phyloP scores from a whole-genome alignment of 1,139 yeast species.

The Blastobotrys ciferrii region DNA sequence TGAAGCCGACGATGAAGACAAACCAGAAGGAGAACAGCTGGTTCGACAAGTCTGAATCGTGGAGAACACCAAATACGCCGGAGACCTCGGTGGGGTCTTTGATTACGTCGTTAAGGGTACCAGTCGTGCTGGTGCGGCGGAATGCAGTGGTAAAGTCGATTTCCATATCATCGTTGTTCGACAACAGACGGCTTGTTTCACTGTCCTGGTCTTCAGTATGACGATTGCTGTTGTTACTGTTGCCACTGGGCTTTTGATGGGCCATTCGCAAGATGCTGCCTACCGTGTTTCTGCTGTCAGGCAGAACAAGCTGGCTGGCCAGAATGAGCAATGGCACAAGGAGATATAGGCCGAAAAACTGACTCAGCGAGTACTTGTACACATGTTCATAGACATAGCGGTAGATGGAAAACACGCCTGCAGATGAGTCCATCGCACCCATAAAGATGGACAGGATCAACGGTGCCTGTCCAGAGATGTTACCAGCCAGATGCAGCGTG shows the following conservation, averaged over 20 bases:
- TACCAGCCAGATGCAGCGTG: slow-evolving; percentile 72
- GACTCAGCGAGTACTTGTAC: slow-evolving; percentile 38
- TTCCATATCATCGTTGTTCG: slow-evolving; percentile 11
- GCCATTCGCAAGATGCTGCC: slow-evolving; percentile 17
- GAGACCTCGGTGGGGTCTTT: slow-evolving; percentile 47
- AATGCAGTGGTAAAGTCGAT: slow-evolving; percentile 19
- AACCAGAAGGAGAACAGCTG: slow-evolving; percentile 83
- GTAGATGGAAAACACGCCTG: slow-evolving; percentile 66
- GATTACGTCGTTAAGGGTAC: slow-evolving; percentile 15
- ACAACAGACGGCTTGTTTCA: slow-evolving; percentile 36
- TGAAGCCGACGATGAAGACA: slow-evolving; percentile 67
- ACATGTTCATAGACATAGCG: slow-evolving; percentile 40
- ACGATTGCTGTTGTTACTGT: slow-evolving; percentile 42
- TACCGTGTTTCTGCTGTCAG: slow-evolving; percentile 36
- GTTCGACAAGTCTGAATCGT: slow-evolving; percentile 55
- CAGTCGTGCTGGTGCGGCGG: neutral
- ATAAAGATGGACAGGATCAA: slow-evolving; percentile 67
- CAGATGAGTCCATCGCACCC: slow-evolving; percentile 76
- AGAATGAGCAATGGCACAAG: slow-evolving; percentile 73
- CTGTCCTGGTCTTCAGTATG: slow-evolving; percentile 58
- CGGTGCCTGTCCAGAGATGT: slow-evolving; percentile 71
- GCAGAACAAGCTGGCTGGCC: slow-evolving; percentile 79
- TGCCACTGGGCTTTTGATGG: slow-evolving; percentile 15
- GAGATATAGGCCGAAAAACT: slow-evolving; percentile 65
- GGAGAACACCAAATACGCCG: slow-evolving; percentile 84